Evolutionary conservation across 257 asterid species (phyloP), one percentile per base, ranked within the genome.

Genomic region (Jaltomata sinuosa): DNA sequence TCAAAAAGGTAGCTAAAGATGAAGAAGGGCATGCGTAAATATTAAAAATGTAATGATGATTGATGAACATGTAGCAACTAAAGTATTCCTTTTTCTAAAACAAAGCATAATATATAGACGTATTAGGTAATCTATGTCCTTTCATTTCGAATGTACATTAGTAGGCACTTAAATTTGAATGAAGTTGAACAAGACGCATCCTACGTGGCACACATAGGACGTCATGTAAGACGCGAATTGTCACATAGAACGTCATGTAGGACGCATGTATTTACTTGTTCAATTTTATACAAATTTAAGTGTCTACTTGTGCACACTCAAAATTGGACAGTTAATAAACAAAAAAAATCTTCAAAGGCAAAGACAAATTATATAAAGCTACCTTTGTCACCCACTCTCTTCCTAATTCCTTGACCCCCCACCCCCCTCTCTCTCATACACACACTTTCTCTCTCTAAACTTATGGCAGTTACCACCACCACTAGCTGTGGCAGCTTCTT

Each of bases 381-480:
- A 59, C 40, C 38, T 81, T 81, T 57, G 53, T 38, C 40, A 22
- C 42, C 72, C 84, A 81, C 38, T 64, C 22, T 54, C 9, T 21
- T 38, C 74, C 61, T 22, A 67, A 18, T 31, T 67, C 21, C 21
- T 27, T 76, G 72, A 12, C 21, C 31, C 29, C 45, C 42, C n/a
- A 67, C 6, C 47, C 15, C 40, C 78, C 15, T n/a, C 29, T 31
- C 19, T 36, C 27, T 29, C 19, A 25, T 42, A 29, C 45, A 27
- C n/a, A 12, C 22, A 16, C 40, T 15, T 31, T 38, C 76, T 36
- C 71, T 80, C 25, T 74, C 83, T 32, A 61, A 34, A 25, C 2
- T 71, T 79, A 91, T 92, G 93, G 89, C 90, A 71, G 90, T 89
- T 79, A 82, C 92, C 14, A 80, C 91, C 84, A 84, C 85, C 29